Evolutionary conservation across 2,329 filamentous ascomycete species (phyloP), one percentile per base, ranked within the genome.

Genomic region (Talaromyces sp.): DNA sequence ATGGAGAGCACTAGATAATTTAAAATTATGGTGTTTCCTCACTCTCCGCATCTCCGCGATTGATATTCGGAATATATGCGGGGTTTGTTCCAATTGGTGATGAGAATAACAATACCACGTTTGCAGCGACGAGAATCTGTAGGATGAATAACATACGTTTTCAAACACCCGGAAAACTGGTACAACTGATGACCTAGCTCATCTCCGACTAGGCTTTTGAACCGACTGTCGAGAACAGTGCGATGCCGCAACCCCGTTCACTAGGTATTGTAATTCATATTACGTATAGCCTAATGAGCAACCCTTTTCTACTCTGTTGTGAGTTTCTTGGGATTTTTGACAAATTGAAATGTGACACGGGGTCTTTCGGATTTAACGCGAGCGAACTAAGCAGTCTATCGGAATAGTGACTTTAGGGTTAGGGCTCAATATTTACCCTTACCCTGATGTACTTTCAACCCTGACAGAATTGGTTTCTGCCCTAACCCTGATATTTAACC

Each of bases 31-130:
- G 37, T 52, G 19, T 15, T 39, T 15, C 19, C 19, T 52, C 13
- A 37, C 48, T 36, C 48, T 52, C 48, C 48, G 48, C 48, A 52
- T 52, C 48, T 52, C 48, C 48, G 48, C 48, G 48, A 52, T 52
- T 52, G 33, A 52, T 52, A 22, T 52, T 39, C 48, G 39, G 33
- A 4, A 22, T 31, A 22, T n/a, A 25, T 52, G 48, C 48, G 48
- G 48, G 48, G 48, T 52, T 25, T 37, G 21, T 17, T 52, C 33
- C 48, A 52, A 52, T 52, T 52, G 48, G 48, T 19, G 45, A 48
- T 35, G 28, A 33, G 25, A 11, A 19, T 17, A 15, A 46, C 22
- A 31, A 31, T 31, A 11, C 17, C 45, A 52, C 21, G 19, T 31
- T 35, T 52, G 11, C 48, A 19, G 19, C 19, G 9, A 10, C 19